Percentiles rank a stretch among this genome's conserved stretches.
Evolutionary conservation across 495 filamentous ascomycete genomes (phyloP).

Genomic region (Lasiosphaeriaceae sp.): DNA sequence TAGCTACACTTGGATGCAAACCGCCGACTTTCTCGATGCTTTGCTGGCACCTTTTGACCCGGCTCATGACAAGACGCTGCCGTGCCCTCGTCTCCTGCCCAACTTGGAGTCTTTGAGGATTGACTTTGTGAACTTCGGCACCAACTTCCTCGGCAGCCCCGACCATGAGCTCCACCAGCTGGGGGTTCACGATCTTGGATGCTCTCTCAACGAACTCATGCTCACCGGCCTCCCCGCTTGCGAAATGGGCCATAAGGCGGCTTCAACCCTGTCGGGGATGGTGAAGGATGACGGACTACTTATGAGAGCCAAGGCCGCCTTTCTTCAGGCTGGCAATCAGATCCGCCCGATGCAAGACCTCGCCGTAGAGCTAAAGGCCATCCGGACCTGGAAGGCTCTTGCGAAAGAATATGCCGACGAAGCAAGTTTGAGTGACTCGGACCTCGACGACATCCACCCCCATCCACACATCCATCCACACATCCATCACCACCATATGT

Average conservation of each 20-base stretch:
- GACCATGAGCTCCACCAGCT: conserved; percentile 30
- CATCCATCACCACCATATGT: conserved; percentile 3
- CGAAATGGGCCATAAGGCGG: conserved; percentile 29
- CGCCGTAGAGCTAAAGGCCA: conserved; percentile 24
- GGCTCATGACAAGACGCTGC: conserved; percentile 14
- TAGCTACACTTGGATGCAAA: conserved; percentile 45
- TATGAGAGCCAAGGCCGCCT: conserved; percentile 30
- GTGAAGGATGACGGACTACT: conserved; percentile 44
- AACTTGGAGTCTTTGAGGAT: conserved; percentile 37
- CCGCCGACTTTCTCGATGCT: conserved; percentile 41
- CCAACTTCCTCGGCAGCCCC: conserved; percentile 29
- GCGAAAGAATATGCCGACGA: conserved; percentile 13
- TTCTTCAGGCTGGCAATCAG: conserved; percentile 25
- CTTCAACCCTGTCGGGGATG: conserved; percentile 33
- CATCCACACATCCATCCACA: conserved; percentile 11
- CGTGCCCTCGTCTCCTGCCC: conserved; percentile 38
- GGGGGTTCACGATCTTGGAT: conserved; percentile 40
- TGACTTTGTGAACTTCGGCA: conserved; percentile 45
- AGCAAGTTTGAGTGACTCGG: neutral
- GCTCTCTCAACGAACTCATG: conserved; percentile 40
- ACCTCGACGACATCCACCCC: too few species aligned
- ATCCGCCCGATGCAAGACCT: conserved; percentile 24
- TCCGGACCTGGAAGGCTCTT: conserved; percentile 31
- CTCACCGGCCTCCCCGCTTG: conserved; percentile 40
- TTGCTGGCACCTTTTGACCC: conserved; percentile 36